These are phyloP conservation scores for Ustanciosporium gigantosporum DNA, from an alignment of 1,284 basidiomycete genomes.

Conservation along the genomic window DNA sequence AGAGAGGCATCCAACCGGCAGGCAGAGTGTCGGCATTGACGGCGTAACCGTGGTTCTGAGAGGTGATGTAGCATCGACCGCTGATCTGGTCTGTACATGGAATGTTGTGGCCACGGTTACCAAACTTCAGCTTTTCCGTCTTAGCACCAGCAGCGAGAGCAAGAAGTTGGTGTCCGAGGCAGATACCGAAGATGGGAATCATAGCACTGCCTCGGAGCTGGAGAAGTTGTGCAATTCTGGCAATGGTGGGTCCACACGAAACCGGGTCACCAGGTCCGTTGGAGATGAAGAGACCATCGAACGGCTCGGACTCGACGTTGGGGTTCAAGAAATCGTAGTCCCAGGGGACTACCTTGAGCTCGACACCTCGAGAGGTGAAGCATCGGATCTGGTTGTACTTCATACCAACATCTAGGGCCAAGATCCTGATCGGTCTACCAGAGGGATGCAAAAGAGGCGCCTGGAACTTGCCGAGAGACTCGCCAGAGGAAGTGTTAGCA, in stretches of 20 bases:
- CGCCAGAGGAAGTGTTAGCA: slow-evolving; percentile 59
- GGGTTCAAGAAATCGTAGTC: slow-evolving; percentile 85
- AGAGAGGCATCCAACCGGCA: slow-evolving; percentile 87
- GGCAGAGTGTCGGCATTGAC: slow-evolving; percentile 83
- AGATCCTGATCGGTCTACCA: slow-evolving; percentile 76
- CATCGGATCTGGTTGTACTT: slow-evolving; percentile 99
- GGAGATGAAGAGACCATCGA: slow-evolving; percentile 93
- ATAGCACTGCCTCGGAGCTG: slow-evolving; percentile 66
- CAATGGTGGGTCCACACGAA: slow-evolving; percentile 70
- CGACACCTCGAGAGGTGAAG: slow-evolving; percentile 88
- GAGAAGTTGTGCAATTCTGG: slow-evolving; percentile 73
- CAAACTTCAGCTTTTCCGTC: slow-evolving; percentile 99
- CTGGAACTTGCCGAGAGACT: slow-evolving; percentile 60
- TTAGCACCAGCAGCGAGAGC: slow-evolving; percentile 90
- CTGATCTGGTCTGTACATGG: slow-evolving; percentile 93
- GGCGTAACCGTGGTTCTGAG: slow-evolving; percentile 98
- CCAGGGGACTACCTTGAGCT: slow-evolving; percentile 97
- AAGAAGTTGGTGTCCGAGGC: slow-evolving; percentile 95
- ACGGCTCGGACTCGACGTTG: slow-evolving; percentile 69
- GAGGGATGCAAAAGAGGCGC: slow-evolving; percentile 73
- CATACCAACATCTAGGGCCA: slow-evolving; percentile 97
- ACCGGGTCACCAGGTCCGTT: slow-evolving; percentile 98
- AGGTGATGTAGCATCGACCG: slow-evolving; percentile 97
- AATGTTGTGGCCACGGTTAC: slow-evolving; percentile 98
- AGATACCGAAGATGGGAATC: slow-evolving; percentile 95